Evolutionary conservation across 352 stramenopile genomes (phyloP).

Genomic region (Phytophthora chlamydospora): DNA sequence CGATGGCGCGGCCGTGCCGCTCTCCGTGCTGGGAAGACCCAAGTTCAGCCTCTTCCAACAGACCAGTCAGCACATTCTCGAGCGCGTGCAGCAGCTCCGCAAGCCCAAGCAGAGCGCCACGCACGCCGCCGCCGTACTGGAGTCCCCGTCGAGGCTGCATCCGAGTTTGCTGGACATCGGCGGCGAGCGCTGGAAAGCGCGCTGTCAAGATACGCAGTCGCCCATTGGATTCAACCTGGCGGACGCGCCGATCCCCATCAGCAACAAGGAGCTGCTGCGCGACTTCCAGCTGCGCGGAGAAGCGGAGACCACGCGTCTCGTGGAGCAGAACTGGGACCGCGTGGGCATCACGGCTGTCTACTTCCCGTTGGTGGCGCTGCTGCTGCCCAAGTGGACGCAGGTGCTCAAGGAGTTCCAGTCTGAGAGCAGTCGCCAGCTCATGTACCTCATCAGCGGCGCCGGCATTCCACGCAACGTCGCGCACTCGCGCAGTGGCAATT

Average conservation of each 20-base stretch:
- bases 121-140: constrained; percentile 27
- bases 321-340: constrained; percentile 67
- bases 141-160: constrained; percentile 59
- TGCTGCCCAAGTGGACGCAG: constrained; percentile 94
- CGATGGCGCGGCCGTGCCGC: constrained; percentile 40
- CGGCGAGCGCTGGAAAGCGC: constrained; percentile 59
- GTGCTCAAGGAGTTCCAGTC: constrained; percentile 84
- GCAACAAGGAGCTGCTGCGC: constrained; percentile 38
- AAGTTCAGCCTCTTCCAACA: constrained; percentile 92
- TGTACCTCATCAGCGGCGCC: constrained; percentile 96
- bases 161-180: constrained; percentile 70
- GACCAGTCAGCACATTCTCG: constrained; percentile 74
- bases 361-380: constrained; percentile 94
- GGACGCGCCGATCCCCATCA: constrained; percentile 60
- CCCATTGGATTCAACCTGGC: constrained; percentile 81
- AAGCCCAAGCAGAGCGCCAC: constrained; percentile 16
- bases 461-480: constrained; percentile 95
- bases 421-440: constrained; percentile 86
- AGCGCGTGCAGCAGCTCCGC: constrained; percentile 60
- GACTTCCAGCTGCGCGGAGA: constrained; percentile 76
- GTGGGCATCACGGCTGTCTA: constrained; percentile 90
- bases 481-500: constrained; percentile 94
- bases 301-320: constrained; percentile 58
- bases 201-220: constrained; percentile 66
- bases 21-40: constrained; percentile 72